Evolutionary conservation across 192 early-diverging fungal genomes (phyloP), one percentile per base, ranked within the genome.

Genomic region (Coemansia sp.): DNA sequence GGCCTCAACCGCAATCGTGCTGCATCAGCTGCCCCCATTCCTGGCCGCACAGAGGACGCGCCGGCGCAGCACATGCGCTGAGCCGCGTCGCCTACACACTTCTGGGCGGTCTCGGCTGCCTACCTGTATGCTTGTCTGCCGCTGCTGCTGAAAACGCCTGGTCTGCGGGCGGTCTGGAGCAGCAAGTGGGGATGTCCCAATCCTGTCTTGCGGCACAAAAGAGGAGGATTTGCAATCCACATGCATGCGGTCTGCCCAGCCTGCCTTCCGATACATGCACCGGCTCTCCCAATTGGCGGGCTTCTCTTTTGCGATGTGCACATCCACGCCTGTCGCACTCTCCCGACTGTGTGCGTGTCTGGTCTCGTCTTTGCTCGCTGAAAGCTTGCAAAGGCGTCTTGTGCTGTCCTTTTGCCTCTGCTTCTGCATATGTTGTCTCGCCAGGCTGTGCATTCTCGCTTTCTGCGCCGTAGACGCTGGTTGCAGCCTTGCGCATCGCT

Each of bases 231-330:
- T 74, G 68, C 79, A 74, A 66, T 61, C 72, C 52, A 69, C 74
- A 81, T 82, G 74, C 66, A 75, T 75, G 72, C 79, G 72, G 76
- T 65, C 69, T 67, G 59, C 22, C 74, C 65, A 67, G 74, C 65
- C 68, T 37, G 60, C 68, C 61, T 70, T 14, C 61, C 62, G 32
- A 64, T 64, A 33, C 45, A 51, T 41, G 45, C 48, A 36, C 14
- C 6, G 37, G 28, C 48, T 8, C 62, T 51, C 34, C 45, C 60
- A 63, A 45, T 76, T 67, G 64, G 74, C 48, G 28, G 56, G 28
- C 48, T 53, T 57, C 38, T 22, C 17, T 51, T n/a, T 48, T 48
- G 45, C 45, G 45, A 48, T 48, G 45, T 48, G 45, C 45, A 48
- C 45, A 48, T 48, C 45, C 45, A 48, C 45, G 45, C 14, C 45